A percentile compares a stretch with the other conserved stretches of the same genome.
phyloP scores from a whole-genome alignment of 2,329 filamentous ascomycete genomes.

The Podosphaera fusca region DNA sequence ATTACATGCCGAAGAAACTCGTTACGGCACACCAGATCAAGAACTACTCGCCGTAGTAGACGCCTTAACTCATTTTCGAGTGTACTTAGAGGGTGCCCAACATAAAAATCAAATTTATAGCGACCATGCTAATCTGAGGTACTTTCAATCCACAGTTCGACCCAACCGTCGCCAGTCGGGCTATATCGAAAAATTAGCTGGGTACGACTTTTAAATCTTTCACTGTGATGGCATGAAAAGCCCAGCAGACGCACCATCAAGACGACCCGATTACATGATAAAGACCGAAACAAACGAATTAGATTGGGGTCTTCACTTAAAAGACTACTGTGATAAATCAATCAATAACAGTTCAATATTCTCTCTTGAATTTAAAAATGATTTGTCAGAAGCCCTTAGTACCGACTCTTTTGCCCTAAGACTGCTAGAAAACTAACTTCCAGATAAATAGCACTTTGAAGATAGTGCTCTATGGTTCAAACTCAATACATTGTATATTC shows the following conservation, averaged over 20 bases:
- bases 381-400: background rate
- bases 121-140: no score
- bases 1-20: background rate
- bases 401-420: background rate
- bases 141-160: background rate
- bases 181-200: background rate
- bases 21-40: background rate
- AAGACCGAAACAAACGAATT: background rate
- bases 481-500: background rate
- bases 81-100: background rate
- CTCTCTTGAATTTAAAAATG: background rate
- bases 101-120: background rate
- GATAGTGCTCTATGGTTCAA: background rate
- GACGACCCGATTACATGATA: background rate
- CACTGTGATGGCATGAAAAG: background rate
- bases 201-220: background rate
- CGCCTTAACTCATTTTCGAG: background rate
- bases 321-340: background rate
- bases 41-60: conserved; percentile 1
- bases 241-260: background rate
- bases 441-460: background rate
- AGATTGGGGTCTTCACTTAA: background rate
- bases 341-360: background rate
- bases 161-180: background rate
- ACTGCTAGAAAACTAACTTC: background rate